A percentile compares a stretch with the other conserved stretches of the same genome.
phyloP scores from a whole-genome alignment of 176 grass and related monocot genomes.

The Triticum dicoccoides region DNA sequence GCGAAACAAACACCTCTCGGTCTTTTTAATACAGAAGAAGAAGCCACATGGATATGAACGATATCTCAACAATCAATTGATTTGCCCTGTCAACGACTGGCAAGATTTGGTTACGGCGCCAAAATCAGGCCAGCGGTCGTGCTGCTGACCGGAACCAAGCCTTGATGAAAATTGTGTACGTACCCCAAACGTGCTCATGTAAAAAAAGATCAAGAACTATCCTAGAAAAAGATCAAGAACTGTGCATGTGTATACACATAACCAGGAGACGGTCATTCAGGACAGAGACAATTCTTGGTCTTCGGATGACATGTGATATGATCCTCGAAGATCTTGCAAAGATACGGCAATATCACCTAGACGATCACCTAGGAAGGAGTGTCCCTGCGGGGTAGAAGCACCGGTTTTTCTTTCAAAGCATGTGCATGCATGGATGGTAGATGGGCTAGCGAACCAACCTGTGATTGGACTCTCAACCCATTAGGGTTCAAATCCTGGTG shows the following conservation, averaged over 20 bases:
- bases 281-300: background rate
- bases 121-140: background rate
- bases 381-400: background rate
- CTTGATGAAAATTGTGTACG: background rate
- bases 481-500: no score
- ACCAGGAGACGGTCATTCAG: background rate
- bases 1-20: background rate
- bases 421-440: no score
- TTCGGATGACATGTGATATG: conserved; percentile 25
- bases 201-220: background rate
- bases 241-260: background rate
- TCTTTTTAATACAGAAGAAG: conserved; percentile 16
- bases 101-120: background rate
- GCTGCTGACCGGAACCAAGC: background rate
- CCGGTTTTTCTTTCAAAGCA: background rate
- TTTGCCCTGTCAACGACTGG: background rate
- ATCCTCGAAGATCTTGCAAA: conserved; percentile 27
- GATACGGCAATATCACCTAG: conserved; percentile 21
- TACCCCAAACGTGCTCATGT: no score
- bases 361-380: background rate
- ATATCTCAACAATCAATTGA: background rate
- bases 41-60: background rate
- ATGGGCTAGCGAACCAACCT: no score
- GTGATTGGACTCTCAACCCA: no score
- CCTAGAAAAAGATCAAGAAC: background rate